These are phyloP conservation scores for Piloderma croceum DNA, from an alignment of 768 basidiomycete genomes.

Conservation along the genomic window DNA sequence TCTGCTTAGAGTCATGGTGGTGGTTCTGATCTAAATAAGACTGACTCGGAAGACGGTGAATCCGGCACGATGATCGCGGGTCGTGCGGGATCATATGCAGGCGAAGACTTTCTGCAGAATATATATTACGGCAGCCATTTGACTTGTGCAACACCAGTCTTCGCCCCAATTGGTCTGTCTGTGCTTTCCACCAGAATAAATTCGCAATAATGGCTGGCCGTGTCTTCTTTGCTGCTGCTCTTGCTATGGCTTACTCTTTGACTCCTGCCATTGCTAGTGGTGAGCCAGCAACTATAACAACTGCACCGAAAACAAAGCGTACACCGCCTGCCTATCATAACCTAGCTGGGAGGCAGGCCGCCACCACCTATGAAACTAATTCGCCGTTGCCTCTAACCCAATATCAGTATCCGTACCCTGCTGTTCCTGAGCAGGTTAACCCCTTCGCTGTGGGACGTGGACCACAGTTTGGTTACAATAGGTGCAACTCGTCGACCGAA, in stretches of 20 bases:
- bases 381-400: not conserved
- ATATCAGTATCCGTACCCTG: not conserved
- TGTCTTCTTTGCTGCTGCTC: not conserved
- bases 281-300: not conserved
- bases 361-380: not conserved
- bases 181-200: no score
- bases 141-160: no score
- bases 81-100: no score
- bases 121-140: no score
- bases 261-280: not conserved
- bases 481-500: constrained; percentile 63
- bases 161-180: no score
- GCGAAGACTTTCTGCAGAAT: no score
- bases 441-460: constrained; percentile 38
- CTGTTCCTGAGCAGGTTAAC: constrained; percentile 45
- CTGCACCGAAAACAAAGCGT: not conserved
- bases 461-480: constrained; percentile 60
- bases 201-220: not conserved
- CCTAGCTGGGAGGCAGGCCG: not conserved
- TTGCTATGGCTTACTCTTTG: not conserved
- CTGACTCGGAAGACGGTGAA: no score
- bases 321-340: not conserved
- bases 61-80: no score
- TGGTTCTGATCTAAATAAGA: no score
- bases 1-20: no score